Evolutionary conservation across 805 yeast genomes (phyloP).

Genomic region (Starmerella geochares): DNA sequence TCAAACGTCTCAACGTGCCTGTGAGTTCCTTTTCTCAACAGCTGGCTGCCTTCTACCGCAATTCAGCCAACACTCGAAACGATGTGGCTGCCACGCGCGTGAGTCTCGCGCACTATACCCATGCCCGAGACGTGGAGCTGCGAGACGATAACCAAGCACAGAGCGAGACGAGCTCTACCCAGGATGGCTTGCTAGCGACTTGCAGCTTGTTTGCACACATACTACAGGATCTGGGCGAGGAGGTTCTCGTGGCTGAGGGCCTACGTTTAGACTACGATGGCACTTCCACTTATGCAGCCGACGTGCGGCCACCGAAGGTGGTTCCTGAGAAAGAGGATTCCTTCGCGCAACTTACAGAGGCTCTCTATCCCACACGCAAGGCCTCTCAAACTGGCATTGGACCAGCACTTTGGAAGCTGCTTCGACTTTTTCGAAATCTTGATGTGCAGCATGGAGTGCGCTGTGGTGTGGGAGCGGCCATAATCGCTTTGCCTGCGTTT

Average conservation of each 20-base stretch:
- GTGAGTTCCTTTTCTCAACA: not conserved
- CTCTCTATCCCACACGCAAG: constrained; percentile 18
- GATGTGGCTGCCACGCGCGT: not conserved
- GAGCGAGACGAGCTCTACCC: constrained; percentile 40
- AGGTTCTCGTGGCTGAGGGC: constrained; percentile 32
- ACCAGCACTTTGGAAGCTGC: constrained; percentile 31
- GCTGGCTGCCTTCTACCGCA: constrained; percentile 1
- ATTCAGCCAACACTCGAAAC: not conserved
- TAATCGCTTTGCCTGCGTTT: constrained; percentile 58
- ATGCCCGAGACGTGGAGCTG: constrained; percentile 9
- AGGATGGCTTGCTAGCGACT: constrained; percentile 74
- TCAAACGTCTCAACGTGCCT: not conserved
- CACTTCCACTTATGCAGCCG: not conserved
- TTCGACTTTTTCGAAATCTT: constrained; percentile 46
- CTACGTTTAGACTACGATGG: not conserved
- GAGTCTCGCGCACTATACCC: constrained; percentile 4
- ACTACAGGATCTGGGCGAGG: constrained; percentile 52
- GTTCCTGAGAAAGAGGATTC: not conserved
- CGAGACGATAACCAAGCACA: not conserved
- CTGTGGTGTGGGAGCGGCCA: constrained; percentile 67
- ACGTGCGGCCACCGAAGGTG: not conserved
- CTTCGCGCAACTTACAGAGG: constrained; percentile 17
- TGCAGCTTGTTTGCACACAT: constrained; percentile 70
- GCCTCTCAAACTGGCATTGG: constrained; percentile 20
- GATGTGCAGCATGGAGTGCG: constrained; percentile 72